phyloP scores from a whole-genome alignment of 2,329 filamentous ascomycete genomes.

The Phoma sp. region DNA sequence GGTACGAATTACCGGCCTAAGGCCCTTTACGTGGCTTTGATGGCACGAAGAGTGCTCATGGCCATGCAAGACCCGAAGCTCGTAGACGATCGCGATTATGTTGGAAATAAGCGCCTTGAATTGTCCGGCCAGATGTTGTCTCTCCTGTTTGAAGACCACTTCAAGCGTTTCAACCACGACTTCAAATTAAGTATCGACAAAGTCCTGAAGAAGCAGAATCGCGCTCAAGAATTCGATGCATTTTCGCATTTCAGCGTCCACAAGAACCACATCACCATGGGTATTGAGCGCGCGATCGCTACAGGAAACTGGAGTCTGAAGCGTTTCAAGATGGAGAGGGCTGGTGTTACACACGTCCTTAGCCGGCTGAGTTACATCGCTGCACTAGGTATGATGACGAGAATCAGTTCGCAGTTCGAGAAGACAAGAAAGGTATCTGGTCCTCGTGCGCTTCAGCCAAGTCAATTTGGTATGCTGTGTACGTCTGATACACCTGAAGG shows the following conservation, averaged over 20 bases:
- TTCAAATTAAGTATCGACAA: constrained; percentile 96
- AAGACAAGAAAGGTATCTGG: constrained; percentile 97
- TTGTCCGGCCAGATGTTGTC: constrained; percentile 93
- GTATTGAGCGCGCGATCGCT: constrained; percentile 94
- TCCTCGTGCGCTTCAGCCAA: constrained; percentile 92
- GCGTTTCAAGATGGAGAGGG: constrained; percentile 98
- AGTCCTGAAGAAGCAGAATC: constrained; percentile 89
- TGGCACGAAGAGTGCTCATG: constrained; percentile 96
- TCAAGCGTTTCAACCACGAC: constrained; percentile 90
- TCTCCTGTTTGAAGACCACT: constrained; percentile 93
- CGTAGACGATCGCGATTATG: constrained; percentile 95
- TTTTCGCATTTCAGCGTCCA: constrained; percentile 82
- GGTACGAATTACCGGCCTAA: constrained; percentile 97
- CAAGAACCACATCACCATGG: constrained; percentile 84
- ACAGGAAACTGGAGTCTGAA: constrained; percentile 98
- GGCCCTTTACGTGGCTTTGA: constrained; percentile 93
- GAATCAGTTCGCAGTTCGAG: constrained; percentile 97
- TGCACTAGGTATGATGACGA: constrained; percentile 98
- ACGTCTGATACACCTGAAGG: constrained; percentile 97
- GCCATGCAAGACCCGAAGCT: constrained; percentile 86
- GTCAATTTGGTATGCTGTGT: constrained; percentile 98
- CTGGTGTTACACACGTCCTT: constrained; percentile 93
- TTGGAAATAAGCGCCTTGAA: constrained; percentile 96
- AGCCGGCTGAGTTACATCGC: constrained; percentile 96
- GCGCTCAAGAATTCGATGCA: constrained; percentile 86